Conservation (phyloP, 2,329 filamentous ascomycete genomes). For the Sporothrix phasma region DNA sequence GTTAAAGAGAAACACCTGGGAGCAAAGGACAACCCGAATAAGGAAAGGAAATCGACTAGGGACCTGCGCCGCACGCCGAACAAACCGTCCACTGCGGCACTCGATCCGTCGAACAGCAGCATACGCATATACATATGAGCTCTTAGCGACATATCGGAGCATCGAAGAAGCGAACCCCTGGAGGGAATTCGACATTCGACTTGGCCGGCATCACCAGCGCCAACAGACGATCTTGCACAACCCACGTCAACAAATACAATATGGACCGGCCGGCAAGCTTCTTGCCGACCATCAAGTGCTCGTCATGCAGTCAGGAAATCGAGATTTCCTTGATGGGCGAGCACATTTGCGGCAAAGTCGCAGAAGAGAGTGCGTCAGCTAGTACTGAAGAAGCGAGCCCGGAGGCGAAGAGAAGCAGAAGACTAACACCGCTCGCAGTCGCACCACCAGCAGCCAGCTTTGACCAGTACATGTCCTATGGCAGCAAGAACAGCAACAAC, state of each 20-base stretch:
- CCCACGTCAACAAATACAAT: not conserved
- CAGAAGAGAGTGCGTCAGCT: slow-evolving; percentile 33
- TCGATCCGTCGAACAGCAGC: not conserved
- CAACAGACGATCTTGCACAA: not conserved
- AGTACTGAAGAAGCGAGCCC: not conserved
- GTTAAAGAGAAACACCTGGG: not conserved
- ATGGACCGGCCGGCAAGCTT: slow-evolving; percentile 47
- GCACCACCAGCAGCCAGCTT: slow-evolving; percentile 18
- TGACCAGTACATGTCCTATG: slow-evolving; percentile 31
- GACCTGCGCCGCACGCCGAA: not conserved
- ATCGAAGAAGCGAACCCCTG: not conserved
- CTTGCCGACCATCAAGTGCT: slow-evolving; percentile 80
- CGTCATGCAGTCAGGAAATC: slow-evolving; percentile 65
- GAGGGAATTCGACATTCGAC: not conserved
- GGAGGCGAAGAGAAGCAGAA: not conserved
- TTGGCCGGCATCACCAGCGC: not conserved
- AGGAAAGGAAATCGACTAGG: not conserved
- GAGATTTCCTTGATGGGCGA: slow-evolving; percentile 81
- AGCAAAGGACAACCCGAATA: not conserved
- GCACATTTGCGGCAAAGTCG: slow-evolving; percentile 54
- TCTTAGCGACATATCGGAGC: not conserved
- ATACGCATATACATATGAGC: not conserved
- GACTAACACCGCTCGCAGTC: not conserved
- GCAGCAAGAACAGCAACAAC: slow-evolving; percentile 22
- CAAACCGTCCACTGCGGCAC: not conserved